A percentile compares a stretch with the other conserved stretches of the same genome.
phyloP scores from a whole-genome alignment of 495 filamentous ascomycete species.

The Penicillium daleae region DNA sequence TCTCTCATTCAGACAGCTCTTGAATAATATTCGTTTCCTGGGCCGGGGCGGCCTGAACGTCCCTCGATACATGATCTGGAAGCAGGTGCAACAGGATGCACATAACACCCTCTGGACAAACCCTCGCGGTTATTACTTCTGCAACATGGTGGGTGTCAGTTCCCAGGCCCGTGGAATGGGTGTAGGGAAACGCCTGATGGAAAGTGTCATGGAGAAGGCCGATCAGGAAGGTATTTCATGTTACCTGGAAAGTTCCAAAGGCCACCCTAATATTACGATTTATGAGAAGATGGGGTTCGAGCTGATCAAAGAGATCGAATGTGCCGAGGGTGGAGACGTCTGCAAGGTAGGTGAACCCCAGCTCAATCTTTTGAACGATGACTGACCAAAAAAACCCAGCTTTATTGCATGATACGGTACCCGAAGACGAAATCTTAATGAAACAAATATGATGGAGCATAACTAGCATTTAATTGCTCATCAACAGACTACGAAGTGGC shows the following conservation, averaged over 20 bases:
- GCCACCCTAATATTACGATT: slow-evolving; percentile 65
- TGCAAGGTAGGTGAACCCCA: slow-evolving; percentile 39
- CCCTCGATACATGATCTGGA: slow-evolving; percentile 63
- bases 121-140: slow-evolving; percentile 66
- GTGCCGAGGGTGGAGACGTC: slow-evolving; percentile 57
- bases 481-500: neutral
- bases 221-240: slow-evolving; percentile 62
- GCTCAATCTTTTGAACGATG: neutral
- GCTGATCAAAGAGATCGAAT: slow-evolving; percentile 63
- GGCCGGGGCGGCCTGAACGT: slow-evolving; percentile 67
- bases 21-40: slow-evolving; percentile 62
- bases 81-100: slow-evolving; percentile 44
- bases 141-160: slow-evolving; percentile 69
- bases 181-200: slow-evolving; percentile 61
- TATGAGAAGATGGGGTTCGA: slow-evolving; percentile 69
- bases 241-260: slow-evolving; percentile 67
- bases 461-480: neutral
- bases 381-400: slow-evolving; percentile 19
- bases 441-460: neutral
- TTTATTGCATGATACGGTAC: slow-evolving; percentile 34
- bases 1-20: slow-evolving; percentile 61
- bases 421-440: slow-evolving; percentile 24
- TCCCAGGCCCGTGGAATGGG: slow-evolving; percentile 62
- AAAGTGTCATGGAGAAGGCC: slow-evolving; percentile 59
- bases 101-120: slow-evolving; percentile 42